These are phyloP conservation scores for Hypoxylon crocopeplum DNA, from an alignment of 495 filamentous ascomycete genomes.

Conservation along the genomic window DNA sequence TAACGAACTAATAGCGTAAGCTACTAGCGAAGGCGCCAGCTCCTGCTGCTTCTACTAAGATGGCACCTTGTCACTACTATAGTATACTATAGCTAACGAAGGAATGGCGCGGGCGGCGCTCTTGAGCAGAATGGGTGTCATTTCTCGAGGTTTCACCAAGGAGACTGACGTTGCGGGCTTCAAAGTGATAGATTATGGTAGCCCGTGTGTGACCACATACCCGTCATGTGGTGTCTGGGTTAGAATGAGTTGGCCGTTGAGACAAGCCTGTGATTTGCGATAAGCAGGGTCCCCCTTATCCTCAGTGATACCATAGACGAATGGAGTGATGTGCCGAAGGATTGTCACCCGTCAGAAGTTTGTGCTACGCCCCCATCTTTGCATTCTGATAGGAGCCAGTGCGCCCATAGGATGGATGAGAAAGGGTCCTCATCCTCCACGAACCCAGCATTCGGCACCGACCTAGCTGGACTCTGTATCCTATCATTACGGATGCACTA, in stretches of 20 bases:
- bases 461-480: constrained; percentile 3
- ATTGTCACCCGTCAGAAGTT: constrained; percentile 26
- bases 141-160: constrained; percentile 22
- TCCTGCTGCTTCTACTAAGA: background rate
- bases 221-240: constrained; percentile 12
- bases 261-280: constrained; percentile 8
- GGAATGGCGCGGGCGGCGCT: too few species aligned
- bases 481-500: constrained; percentile 2
- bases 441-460: constrained; percentile 6
- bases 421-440: background rate
- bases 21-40: constrained; percentile 1
- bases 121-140: constrained; percentile 17
- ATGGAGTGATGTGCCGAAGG: constrained; percentile 23
- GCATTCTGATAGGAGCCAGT: constrained; percentile 9
- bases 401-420: background rate
- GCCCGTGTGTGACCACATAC: constrained; percentile 17
- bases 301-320: constrained; percentile 3
- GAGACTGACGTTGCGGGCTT: constrained; percentile 10
- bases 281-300: constrained; percentile 4
- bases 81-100: too few species aligned
- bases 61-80: constrained; percentile 30
- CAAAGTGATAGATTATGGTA: background rate
- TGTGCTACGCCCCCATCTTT: constrained; percentile 21
- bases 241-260: background rate
- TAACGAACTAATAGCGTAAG: constrained; percentile 3